Evolutionary conservation across 305 asterid genomes (phyloP).

Genomic region (Fraxinus xanthoxyloides): DNA sequence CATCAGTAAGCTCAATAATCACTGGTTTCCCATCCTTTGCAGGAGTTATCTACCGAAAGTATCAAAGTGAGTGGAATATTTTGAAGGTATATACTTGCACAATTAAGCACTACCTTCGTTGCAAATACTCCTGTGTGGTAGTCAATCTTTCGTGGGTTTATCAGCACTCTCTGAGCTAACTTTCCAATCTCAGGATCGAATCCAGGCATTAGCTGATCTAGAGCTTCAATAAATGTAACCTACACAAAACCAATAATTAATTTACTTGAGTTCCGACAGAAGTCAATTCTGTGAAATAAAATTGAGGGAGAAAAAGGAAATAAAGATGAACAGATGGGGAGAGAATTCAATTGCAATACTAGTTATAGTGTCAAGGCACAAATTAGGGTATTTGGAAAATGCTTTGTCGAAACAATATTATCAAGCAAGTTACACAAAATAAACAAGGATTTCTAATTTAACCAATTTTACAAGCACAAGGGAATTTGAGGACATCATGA

Average conservation of each 20-base stretch:
- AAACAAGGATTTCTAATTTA: neutral
- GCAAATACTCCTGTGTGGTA: slow-evolving; percentile 90
- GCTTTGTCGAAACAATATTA: neutral
- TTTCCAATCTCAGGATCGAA: slow-evolving; percentile 96
- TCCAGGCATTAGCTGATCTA: slow-evolving; percentile 97
- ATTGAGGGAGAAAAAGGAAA: neutral
- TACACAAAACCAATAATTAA: slow-evolving; percentile 16
- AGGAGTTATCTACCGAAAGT: slow-evolving; percentile 63
- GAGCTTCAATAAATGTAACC: slow-evolving; percentile 93
- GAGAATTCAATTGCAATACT: neutral
- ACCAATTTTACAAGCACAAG: neutral
- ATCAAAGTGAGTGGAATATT: neutral
- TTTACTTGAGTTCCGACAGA: slow-evolving; percentile 16
- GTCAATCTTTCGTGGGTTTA: slow-evolving; percentile 90
- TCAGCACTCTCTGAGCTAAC: slow-evolving; percentile 84
- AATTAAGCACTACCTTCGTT: slow-evolving; percentile 61
- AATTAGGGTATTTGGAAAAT: neutral
- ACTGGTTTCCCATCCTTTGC: slow-evolving; percentile 95
- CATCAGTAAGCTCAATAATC: slow-evolving; percentile 86
- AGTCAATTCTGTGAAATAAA: neutral
- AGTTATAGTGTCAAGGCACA: neutral
- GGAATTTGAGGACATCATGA: neutral
- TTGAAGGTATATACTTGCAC: neutral
- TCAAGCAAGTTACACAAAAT: neutral
- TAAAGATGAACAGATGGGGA: neutral